Evolutionary conservation across 139 green algal species (phyloP), one percentile per base, ranked within the genome.

Genomic region (Volvox africanus): DNA sequence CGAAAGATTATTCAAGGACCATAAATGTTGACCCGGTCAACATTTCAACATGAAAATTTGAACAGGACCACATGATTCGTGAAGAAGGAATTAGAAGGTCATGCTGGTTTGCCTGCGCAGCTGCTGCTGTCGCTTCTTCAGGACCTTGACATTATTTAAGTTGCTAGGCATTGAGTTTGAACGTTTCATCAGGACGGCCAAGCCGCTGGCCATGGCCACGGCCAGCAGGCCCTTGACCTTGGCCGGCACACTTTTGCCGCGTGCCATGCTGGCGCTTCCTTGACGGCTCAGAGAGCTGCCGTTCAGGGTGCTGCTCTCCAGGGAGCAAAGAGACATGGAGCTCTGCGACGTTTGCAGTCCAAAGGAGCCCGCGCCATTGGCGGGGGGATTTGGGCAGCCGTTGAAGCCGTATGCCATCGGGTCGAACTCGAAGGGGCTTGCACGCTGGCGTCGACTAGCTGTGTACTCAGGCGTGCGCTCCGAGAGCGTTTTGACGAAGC

Each of bases 401-500:
- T 90, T 89, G 80, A 37, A 44, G 19, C 91, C 91, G 50, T 85
- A 93, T 19, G 91, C 91, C 91, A 92, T 87, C 14, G 71, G 36
- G 78, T 93, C 91, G 1, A 20, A 0, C 69, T 89, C 24, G 61
- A 69, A 30, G 22, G 88, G 36, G 6, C 36, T 36, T 1, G 91
- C 76, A 32, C 93, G 93, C 82, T 89, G 61, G n/a, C 96, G 92
- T 28, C 97, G 92, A 28, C 91, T 90, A 1, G 90, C 91, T 20
- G 97, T 93, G 92, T 97, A 99, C 73, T 92, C 69, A 21, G 89
- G 89, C 68, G 96, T 93, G 22, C 92, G 92, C 33, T 93, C 92
- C 17, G 93, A 84, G 92, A 99, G 95, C 86, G 96, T 96, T 79
- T 94, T 95, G 13, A 99, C 92, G 88, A 99, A 99, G 91, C 96